Percentiles rank a stretch among this genome's conserved stretches.
phyloP scores from a whole-genome alignment of 331 rosid species.

The Acacia concinna region DNA sequence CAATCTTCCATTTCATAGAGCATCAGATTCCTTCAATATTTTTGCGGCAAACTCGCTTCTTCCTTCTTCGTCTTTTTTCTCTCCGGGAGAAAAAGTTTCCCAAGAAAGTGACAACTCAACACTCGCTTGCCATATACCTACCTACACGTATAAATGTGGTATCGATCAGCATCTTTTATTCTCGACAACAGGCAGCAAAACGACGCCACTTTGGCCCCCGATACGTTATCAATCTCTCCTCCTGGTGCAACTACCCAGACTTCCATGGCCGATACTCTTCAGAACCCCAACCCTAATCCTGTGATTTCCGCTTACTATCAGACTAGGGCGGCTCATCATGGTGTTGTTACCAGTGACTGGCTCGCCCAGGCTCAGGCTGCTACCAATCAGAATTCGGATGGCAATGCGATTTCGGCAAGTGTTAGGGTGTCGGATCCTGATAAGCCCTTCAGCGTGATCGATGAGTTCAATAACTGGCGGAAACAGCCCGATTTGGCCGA shows the following conservation, averaged over 20 bases:
- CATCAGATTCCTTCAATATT: constrained; percentile 23
- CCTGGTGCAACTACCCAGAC: constrained; percentile 1
- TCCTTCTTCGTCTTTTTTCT: neutral
- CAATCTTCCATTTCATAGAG: neutral
- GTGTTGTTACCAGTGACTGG: constrained; percentile 83
- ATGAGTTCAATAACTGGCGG: constrained; percentile 88
- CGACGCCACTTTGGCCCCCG: constrained; percentile 34
- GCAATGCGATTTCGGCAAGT: neutral
- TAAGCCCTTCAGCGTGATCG: constrained; percentile 67
- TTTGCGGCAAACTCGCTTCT: constrained; percentile 6
- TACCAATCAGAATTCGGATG: constrained; percentile 36
- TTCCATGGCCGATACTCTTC: constrained; percentile 37
- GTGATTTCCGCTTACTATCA: constrained; percentile 79
- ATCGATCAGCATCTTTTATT: constrained; percentile 71
- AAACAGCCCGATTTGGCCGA: constrained; percentile 94
- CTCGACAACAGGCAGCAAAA: constrained; percentile 42
- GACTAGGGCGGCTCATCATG: constrained; percentile 70
- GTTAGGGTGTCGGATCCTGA: constrained; percentile 1
- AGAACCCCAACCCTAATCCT: constrained; percentile 29
- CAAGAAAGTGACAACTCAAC: constrained; percentile 7
- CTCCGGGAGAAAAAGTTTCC: neutral
- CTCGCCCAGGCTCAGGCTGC: constrained; percentile 90
- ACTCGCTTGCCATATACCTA: neutral
- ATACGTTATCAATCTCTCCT: constrained; percentile 42
- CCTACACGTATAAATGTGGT: constrained; percentile 46